Percentiles rank a stretch among this genome's conserved stretches.
Evolutionary conservation across 176 grass and related monocot species (phyloP).

Genomic region (Carex kokanica): DNA sequence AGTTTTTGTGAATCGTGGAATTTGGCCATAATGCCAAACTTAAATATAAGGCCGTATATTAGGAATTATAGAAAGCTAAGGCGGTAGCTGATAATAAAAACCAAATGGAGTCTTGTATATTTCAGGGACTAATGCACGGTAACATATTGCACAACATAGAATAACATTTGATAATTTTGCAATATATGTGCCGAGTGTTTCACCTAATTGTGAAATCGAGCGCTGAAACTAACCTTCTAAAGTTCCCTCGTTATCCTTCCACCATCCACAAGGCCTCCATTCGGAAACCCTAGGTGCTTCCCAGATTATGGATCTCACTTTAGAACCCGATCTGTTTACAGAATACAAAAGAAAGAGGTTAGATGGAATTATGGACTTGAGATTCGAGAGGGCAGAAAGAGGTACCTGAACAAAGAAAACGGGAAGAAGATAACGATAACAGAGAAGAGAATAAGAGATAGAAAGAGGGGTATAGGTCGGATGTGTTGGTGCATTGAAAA

Average conservation of each 20-base stretch:
- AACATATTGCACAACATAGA: neutral
- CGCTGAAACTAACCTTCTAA: constrained; percentile 9
- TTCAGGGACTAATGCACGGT: neutral
- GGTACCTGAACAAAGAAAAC: constrained; percentile 40
- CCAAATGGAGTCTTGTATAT: neutral
- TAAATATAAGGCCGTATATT: neutral
- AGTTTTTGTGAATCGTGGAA: neutral
- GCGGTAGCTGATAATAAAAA: neutral
- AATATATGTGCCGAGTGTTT: neutral
- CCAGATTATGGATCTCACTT: constrained; percentile 44
- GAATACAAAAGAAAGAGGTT: neutral
- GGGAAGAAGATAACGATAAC: constrained; percentile 33
- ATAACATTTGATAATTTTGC: neutral
- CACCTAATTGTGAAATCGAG: neutral
- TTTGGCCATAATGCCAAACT: neutral
- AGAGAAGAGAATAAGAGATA: constrained; percentile 35
- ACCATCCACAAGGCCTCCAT: constrained; percentile 75
- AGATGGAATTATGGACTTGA: neutral
- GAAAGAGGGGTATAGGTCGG: constrained; percentile 31
- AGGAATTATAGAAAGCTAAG: neutral
- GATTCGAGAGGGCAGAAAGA: neutral
- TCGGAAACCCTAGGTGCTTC: constrained; percentile 42
- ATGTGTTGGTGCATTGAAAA: constrained; percentile 30
- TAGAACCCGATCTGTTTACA: constrained; percentile 19
- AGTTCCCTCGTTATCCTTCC: constrained; percentile 37